These are phyloP conservation scores for Coemansia sp. DNA, from an alignment of 192 early-diverging fungal genomes.

Conservation along the genomic window DNA sequence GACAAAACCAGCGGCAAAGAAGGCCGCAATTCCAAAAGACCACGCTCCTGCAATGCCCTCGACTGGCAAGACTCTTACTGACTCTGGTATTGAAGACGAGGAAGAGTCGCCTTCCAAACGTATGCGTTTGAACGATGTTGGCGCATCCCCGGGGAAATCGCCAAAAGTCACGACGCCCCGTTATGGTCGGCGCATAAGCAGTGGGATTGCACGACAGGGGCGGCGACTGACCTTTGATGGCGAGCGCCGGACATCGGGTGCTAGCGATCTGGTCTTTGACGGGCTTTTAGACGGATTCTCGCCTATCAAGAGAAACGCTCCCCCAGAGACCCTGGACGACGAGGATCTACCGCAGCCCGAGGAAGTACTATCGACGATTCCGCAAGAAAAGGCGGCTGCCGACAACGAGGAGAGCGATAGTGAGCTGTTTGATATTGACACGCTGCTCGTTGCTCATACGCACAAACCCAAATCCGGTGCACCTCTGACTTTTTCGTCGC, in stretches of 20 bases:
- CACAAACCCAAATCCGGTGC: not conserved
- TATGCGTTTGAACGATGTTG: not conserved
- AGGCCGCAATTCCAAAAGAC: not conserved
- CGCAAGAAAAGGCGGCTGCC: not conserved
- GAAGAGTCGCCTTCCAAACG: not conserved
- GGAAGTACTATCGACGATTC: not conserved
- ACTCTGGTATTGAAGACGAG: not conserved
- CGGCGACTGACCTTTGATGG: conserved; percentile 4
- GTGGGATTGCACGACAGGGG: not conserved
- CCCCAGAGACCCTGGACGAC: not conserved
- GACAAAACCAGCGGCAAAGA: not conserved
- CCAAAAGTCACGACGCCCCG: conserved; percentile 9
- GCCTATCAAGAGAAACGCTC: conserved; percentile 25
- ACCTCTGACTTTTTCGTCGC: not conserved
- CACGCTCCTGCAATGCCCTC: not conserved
- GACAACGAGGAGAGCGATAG: not conserved
- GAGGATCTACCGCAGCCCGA: not conserved
- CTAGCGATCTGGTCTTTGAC: conserved; percentile 13
- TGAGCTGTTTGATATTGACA: conserved; percentile 19
- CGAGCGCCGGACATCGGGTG: not conserved
- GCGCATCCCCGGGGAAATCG: conserved; percentile 2
- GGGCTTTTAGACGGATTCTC: conserved; percentile 37
- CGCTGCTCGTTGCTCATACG: not conserved
- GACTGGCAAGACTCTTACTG: not conserved
- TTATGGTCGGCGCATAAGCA: conserved; percentile 22